phyloP scores from a whole-genome alignment of 768 basidiomycete species.

The Grammothele lineata region DNA sequence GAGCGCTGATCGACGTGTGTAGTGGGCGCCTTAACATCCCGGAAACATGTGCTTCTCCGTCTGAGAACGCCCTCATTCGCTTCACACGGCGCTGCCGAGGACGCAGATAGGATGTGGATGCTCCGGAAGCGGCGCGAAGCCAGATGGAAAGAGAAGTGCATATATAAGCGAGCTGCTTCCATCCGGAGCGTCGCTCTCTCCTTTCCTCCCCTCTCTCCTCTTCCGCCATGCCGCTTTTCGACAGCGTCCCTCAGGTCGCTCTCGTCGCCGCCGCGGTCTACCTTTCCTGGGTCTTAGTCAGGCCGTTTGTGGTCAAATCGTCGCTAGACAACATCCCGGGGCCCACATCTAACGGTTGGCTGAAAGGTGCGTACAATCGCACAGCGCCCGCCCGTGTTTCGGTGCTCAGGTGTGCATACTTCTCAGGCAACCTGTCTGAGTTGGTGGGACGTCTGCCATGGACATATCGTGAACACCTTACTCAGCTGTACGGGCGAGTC shows the following conservation, averaged over 20 bases:
- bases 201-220: neutral
- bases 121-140: too few species aligned
- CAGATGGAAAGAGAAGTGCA: too few species aligned
- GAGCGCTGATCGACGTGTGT: too few species aligned
- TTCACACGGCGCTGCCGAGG: too few species aligned
- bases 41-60: too few species aligned
- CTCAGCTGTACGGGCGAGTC: slow-evolving; percentile 31
- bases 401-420: neutral
- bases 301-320: slow-evolving; percentile 4
- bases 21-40: too few species aligned
- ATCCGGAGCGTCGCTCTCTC: too few species aligned
- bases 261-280: slow-evolving; percentile 1
- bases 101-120: too few species aligned
- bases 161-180: too few species aligned
- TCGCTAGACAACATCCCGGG: slow-evolving; percentile 13
- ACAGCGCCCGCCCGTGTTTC: too few species aligned
- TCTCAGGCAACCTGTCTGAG: slow-evolving; percentile 31
- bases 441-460: slow-evolving; percentile 32
- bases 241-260: slow-evolving; percentile 4
- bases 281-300: slow-evolving; percentile 1
- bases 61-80: too few species aligned
- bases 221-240: slow-evolving; percentile 4
- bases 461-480: slow-evolving; percentile 34
- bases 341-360: slow-evolving; percentile 1
- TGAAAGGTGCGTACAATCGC: slow-evolving; percentile 4